Evolutionary conservation across 306 rosid species (phyloP), one percentile per base, ranked within the genome.

Genomic region (Ceratonia siliqua): DNA sequence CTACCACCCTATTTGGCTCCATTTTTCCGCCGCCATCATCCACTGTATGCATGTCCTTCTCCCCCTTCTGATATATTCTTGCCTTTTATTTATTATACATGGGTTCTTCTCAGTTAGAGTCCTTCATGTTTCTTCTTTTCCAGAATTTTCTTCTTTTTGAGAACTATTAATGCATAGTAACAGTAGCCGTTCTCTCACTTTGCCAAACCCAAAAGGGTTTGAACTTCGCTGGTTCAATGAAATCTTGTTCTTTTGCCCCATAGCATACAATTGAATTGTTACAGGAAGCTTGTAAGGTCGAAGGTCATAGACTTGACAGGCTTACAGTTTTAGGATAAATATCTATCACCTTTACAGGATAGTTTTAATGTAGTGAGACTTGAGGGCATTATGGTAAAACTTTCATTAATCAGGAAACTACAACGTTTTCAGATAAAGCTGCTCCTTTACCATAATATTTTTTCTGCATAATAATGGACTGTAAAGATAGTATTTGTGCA

Each of bases 11-110:
- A 68, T 89, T 91, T 82, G 75, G 83, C 83, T 84, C 98, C 64
- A 87, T 91, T 69, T 94, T 91, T 50, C 94, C 97, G 5, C 89
- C 97, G 5, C 89, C 92, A 22, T 85, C 89, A 0, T 69, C 90
- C 35, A 24, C 85, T 86, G 97, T 94, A 88, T 64, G 80, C 78
- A 21, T 74, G 4, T 33, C 72, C 62, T 9, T 14, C 32, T 21
- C n/a, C n/a, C n/a, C n/a, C 2, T 33, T 33, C 49, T 33, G n/a
- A 30, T 46, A n/a, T 27, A 0, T 2, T 30, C 62, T 32, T 55
- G 0, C 28, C 30, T 25, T 38, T 38, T 38, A 1, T 1, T 27
- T 0, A 25, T 9, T 17, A n/a, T 66, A 39, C 49, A 59, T 27
- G 58, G 11, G 6, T 68, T 43, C 53, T 63, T 4, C 68, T 74